Evolutionary conservation across 805 yeast species (phyloP), one percentile per base, ranked within the genome.

Genomic region (Starmera amethionina): DNA sequence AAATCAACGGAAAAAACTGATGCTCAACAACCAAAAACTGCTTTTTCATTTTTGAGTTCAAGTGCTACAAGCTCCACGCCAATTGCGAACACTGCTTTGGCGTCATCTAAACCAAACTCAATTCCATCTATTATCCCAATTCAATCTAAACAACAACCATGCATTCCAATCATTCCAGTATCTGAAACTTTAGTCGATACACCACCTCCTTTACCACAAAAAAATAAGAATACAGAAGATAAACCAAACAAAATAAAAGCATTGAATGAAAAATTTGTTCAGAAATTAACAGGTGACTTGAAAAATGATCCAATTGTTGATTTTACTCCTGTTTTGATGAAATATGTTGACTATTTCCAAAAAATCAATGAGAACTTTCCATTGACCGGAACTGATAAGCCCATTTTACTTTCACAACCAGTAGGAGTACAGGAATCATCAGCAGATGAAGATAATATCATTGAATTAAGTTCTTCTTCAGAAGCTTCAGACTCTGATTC

Each of bases 211-310:
- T 22, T 8, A 22, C 27, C 4, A 22, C 27, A 22, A 8, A 22
- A 22, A 22, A 22, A 6, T 22, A 22, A 4, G 6, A 47, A 50
- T 22, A 22, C 39, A n/a, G 42, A 48, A 10, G 71, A 65, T 14
- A 68, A 62, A 42, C 60, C 70, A 22, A 67, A 67, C 13, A 76
- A 76, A 52, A 52, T 79, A 32, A 75, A 71, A 49, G 89, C 94
- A 1, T 64, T 85, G 52, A 83, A 83, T 55, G 68, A 70, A 9
- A 75, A 69, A 40, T 79, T 85, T 48, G 59, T 69, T 28, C 66
- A 66, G 13, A 66, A 77, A 28, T 54, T 85, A 29, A 61, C 61
- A 33, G 56, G 62, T 22, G 59, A 69, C 10, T 56, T 72, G 25
- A 42, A 47, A 1, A 56, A 62, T 6, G 72, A 73, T 45, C 70